Evolutionary conservation across 805 yeast genomes (phyloP).

Genomic region (Starmerella sp.): DNA sequence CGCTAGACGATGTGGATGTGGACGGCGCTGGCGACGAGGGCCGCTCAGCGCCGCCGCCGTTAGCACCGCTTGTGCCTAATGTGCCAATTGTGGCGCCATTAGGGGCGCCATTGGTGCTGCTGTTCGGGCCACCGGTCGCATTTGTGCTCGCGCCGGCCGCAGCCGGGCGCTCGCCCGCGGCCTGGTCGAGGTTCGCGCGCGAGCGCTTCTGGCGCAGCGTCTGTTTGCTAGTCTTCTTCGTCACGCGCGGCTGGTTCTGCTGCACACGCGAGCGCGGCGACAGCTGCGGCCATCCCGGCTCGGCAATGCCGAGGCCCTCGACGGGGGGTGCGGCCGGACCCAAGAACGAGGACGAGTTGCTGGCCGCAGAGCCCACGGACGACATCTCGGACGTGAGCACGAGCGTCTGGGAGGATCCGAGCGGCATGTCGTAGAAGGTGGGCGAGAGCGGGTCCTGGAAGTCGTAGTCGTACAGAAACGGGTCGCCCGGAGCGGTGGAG

Average conservation of each 20-base stretch:
- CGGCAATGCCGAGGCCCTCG: slow-evolving; percentile 19
- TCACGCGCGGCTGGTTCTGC: slow-evolving; percentile 12
- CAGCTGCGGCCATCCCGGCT: slow-evolving; percentile 9
- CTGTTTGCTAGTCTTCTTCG: slow-evolving; percentile 18
- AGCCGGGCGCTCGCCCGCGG: background rate
- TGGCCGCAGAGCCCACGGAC: slow-evolving; percentile 12
- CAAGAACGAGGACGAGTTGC: slow-evolving; percentile 1
- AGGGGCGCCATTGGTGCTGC: background rate
- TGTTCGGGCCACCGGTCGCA: background rate
- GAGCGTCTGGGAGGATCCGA: slow-evolving; percentile 3
- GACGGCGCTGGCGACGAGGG: background rate
- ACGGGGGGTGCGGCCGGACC: slow-evolving; percentile 4
- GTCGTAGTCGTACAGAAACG: background rate
- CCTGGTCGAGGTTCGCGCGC: slow-evolving; percentile 8
- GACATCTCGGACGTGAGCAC: slow-evolving; percentile 14
- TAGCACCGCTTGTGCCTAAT: background rate
- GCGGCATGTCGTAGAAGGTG: slow-evolving; percentile 9
- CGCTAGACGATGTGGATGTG: background rate
- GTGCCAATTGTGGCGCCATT: background rate
- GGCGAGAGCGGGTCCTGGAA: slow-evolving; percentile 12
- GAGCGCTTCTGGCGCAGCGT: slow-evolving; percentile 13
- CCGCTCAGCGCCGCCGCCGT: background rate
- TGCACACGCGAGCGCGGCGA: slow-evolving; percentile 10
- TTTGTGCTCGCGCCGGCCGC: background rate
- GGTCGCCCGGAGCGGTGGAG: background rate